Evolutionary conservation across 345 rosid species (phyloP).

Genomic region (Linum lewisii): DNA sequence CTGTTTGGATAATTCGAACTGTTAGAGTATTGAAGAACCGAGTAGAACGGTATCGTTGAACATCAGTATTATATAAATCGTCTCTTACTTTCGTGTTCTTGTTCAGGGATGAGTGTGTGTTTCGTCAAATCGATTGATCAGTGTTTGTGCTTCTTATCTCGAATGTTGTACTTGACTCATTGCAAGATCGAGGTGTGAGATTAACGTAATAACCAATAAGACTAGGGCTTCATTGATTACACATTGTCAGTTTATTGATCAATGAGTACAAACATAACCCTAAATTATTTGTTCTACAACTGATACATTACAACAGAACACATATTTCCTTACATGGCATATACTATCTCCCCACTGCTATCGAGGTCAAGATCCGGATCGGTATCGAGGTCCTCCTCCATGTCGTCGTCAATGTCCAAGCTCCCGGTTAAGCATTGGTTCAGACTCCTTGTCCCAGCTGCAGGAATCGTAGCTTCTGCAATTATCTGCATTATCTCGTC

Average conservation of each 20-base stretch:
- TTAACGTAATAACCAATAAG: not conserved
- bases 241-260: not conserved
- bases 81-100: no score
- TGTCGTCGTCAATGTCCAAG: constrained; percentile 80
- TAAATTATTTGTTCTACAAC: not conserved
- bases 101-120: no score
- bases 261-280: no score
- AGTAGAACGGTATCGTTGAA: not conserved
- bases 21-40: not conserved
- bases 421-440: constrained; percentile 72
- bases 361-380: constrained; percentile 92
- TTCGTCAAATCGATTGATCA: no score
- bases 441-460: constrained; percentile 53
- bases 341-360: constrained; percentile 91
- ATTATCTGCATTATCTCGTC: constrained; percentile 97
- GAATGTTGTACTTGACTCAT: no score
- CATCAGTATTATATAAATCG: no score
- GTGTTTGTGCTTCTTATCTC: no score
- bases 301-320: not conserved
- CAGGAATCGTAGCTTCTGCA: constrained; percentile 85
- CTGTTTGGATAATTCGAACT: not conserved
- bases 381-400: constrained; percentile 89
- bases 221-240: not conserved
- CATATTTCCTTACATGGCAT: constrained; percentile 49
- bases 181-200: not conserved